Conservation (phyloP, 805 yeast genomes). For the Hanseniaspora lindneri region DNA sequence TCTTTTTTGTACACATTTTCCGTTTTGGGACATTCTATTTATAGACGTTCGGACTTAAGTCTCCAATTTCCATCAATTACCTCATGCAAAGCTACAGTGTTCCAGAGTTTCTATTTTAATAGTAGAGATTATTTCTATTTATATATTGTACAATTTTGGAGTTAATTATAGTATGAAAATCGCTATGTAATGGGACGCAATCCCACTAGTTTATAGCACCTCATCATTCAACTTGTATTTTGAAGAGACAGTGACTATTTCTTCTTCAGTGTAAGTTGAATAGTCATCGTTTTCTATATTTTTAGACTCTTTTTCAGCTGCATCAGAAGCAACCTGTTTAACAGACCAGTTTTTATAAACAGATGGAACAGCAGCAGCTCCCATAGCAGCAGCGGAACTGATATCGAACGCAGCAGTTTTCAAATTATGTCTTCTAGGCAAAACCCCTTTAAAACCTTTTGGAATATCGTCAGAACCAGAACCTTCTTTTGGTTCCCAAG, state of each 20-base stretch:
- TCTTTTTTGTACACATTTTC: no score
- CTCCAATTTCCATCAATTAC: no score
- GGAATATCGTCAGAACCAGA: background rate
- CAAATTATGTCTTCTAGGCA: background rate
- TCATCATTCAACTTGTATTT: constrained; percentile 1
- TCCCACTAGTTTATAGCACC: background rate
- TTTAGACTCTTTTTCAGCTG: background rate
- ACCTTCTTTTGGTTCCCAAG: background rate
- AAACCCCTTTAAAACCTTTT: background rate
- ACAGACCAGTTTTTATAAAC: background rate
- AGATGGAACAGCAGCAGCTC: background rate
- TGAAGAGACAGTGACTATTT: constrained; percentile 9
- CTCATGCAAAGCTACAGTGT: no score
- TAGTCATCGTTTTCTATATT: background rate
- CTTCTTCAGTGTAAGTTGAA: constrained; percentile 12
- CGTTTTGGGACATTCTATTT: no score
- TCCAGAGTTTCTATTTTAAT: no score
- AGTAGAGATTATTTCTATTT: no score
- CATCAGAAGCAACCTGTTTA: background rate
- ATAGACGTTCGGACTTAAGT: no score
- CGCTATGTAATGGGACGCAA: no score
- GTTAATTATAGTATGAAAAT: no score
- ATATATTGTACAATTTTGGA: no score
- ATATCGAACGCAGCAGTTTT: background rate
- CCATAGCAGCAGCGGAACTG: background rate